A percentile compares a stretch with the other conserved stretches of the same genome.
These are phyloP conservation scores for Exophiala calicioides DNA, from an alignment of 2,329 filamentous ascomycete genomes.

Conservation along the genomic window DNA sequence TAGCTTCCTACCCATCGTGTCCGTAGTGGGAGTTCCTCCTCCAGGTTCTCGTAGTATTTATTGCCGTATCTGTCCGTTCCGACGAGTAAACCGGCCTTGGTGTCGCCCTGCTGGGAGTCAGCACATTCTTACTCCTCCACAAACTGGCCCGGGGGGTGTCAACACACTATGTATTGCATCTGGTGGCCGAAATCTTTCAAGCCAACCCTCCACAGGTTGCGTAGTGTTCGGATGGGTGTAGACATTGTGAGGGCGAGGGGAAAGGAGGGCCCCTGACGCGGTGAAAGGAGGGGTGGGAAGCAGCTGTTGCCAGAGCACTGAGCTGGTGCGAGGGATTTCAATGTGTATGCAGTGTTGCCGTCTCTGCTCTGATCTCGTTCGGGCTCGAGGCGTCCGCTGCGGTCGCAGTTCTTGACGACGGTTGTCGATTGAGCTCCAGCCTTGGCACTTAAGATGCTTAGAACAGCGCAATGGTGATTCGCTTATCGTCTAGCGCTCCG, in stretches of 20 bases:
- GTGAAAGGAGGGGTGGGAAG: not conserved
- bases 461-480: too few species aligned
- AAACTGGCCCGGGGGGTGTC: not conserved
- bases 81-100: conserved; percentile 85
- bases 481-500: too few species aligned
- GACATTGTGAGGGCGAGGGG: conserved; percentile 64
- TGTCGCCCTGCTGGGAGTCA: conserved; percentile 67
- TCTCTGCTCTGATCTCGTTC: too few species aligned
- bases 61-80: conserved; percentile 89
- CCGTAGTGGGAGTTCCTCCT: conserved; percentile 80
- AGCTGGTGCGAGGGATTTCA: too few species aligned
- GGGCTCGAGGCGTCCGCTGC: too few species aligned
- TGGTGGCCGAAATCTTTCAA: conserved; percentile 92
- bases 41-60: conserved; percentile 93
- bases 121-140: not conserved
- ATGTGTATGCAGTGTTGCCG: too few species aligned
- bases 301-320: too few species aligned
- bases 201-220: conserved; percentile 84
- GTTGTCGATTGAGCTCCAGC: too few species aligned
- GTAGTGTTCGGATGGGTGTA: conserved; percentile 80
- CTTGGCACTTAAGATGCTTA: too few species aligned
- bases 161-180: conserved; percentile 63
- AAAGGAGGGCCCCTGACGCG: conserved; percentile 6
- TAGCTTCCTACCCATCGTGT: conserved; percentile 20
- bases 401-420: too few species aligned